phyloP scores from a whole-genome alignment of 805 yeast species.

The Lipomyces mesembrius region DNA sequence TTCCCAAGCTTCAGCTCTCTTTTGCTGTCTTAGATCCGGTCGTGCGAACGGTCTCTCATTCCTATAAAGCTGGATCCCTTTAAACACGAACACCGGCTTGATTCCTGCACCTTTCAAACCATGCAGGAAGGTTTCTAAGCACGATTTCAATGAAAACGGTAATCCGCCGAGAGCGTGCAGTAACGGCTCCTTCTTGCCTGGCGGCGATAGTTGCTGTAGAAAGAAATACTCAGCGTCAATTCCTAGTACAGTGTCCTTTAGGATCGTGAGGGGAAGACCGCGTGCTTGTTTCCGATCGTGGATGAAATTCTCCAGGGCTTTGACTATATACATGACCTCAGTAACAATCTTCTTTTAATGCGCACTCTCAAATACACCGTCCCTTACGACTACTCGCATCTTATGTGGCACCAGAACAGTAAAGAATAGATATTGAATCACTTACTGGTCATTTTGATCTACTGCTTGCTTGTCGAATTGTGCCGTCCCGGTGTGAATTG shows the following conservation, averaged over 20 bases:
- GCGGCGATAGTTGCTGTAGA: slow-evolving; percentile 55
- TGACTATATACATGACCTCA: slow-evolving; percentile 15
- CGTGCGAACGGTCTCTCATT: slow-evolving; percentile 32
- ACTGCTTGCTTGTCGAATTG: not conserved
- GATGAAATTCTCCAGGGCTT: slow-evolving; percentile 47
- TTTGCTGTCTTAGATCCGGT: slow-evolving; percentile 39
- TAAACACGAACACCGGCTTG: slow-evolving; percentile 79
- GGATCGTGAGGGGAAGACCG: slow-evolving; percentile 63
- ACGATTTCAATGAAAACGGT: slow-evolving; percentile 63
- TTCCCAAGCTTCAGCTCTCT: slow-evolving; percentile 52
- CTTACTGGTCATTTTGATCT: not conserved
- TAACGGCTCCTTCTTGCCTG: slow-evolving; percentile 68
- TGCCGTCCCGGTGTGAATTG: not conserved
- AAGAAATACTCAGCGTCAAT: slow-evolving; percentile 84
- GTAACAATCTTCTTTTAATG: not conserved
- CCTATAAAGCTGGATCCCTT: slow-evolving; percentile 53
- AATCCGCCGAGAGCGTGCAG: slow-evolving; percentile 81
- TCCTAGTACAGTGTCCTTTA: slow-evolving; percentile 73
- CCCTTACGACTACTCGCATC: not conserved
- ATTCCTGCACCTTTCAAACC: slow-evolving; percentile 64
- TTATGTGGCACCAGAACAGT: not conserved
- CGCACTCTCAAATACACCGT: not conserved
- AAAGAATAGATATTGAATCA: not conserved
- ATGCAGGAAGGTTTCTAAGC: slow-evolving; percentile 65
- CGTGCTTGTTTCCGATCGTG: slow-evolving; percentile 69